Evolutionary conservation across 2,329 filamentous ascomycete genomes (phyloP).

Genomic region (Colletotrichum paranaense): DNA sequence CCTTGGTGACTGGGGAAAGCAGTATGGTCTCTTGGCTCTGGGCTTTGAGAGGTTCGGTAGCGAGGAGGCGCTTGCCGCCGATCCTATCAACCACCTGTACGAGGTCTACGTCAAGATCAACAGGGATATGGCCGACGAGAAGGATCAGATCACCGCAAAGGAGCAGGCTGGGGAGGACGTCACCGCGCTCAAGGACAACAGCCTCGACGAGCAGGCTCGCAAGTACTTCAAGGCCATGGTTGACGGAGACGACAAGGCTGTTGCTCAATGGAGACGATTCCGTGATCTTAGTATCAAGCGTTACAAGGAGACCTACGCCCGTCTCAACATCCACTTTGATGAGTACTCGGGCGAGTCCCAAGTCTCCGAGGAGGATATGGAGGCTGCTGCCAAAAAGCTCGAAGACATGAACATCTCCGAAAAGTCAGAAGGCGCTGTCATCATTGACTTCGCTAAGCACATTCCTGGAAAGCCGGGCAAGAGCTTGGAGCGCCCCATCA

Average conservation of each 20-base stretch:
- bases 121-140: constrained; percentile 72
- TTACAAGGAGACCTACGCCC: constrained; percentile 76
- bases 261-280: constrained; percentile 74
- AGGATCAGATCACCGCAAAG: constrained; percentile 70
- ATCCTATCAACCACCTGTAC: constrained; percentile 86
- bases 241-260: constrained; percentile 70
- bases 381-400: constrained; percentile 69
- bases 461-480: constrained; percentile 75
- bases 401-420: constrained; percentile 73
- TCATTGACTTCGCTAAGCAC: constrained; percentile 78
- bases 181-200: constrained; percentile 61
- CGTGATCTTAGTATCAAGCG: constrained; percentile 74
- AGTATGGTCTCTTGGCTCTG: constrained; percentile 78
- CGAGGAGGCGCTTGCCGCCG: constrained; percentile 75
- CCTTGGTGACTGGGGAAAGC: constrained; percentile 85
- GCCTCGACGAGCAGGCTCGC: constrained; percentile 80
- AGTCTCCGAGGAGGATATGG: constrained; percentile 75
- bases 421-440: constrained; percentile 77
- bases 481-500: constrained; percentile 75
- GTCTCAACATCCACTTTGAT: constrained; percentile 78
- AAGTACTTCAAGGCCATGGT: constrained; percentile 79
- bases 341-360: constrained; percentile 82
- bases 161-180: constrained; percentile 65
- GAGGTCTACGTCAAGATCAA: constrained; percentile 87
- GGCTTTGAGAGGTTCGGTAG: constrained; percentile 81